Evolutionary conservation across 352 stramenopile species (phyloP), one percentile per base, ranked within the genome.

Genomic region (Globisporangium emineosum): DNA sequence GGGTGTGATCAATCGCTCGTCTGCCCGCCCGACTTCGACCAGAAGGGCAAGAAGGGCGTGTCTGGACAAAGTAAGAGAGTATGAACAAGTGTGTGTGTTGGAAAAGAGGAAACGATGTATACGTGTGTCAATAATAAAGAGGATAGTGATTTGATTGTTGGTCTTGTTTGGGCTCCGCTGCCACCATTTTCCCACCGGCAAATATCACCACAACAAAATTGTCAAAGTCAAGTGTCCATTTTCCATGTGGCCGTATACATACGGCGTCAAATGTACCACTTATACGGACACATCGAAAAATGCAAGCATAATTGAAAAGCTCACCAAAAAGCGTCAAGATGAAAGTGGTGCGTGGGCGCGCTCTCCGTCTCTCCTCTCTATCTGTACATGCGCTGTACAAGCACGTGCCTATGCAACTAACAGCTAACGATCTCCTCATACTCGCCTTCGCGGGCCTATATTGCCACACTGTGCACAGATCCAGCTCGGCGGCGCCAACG

Each of bases 401-500:
- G n/a, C n/a, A n/a, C n/a, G n/a, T n/a, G n/a, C n/a, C n/a, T n/a
- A n/a, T n/a, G n/a, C n/a, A n/a, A n/a, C n/a, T n/a, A n/a, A n/a
- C n/a, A n/a, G 25, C 17, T 23, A 10, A 56, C 1, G 6, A n/a
- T n/a, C 15, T 10, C 21, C 21, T 25, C 25, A 1, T 17, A 17
- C 37, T 8, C 35, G 4, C 23, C 8, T 29, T 19, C 29, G 3
- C 10, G 30, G 2, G 29, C 29, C 29, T 32, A 32, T 5, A 32
- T 32, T 5, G 29, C 29, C 2, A 32, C 29, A 32, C 5, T 32
- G 29, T 7, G 3, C 15, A 2, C 42, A 95, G 87, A 93, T 95
- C 55, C 85, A 89, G 57, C 67, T 95, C 62, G 84, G 83, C 27
- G 74, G 67, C 52, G 79, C 80, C 3, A 86, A 90, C 55, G 79